These are phyloP conservation scores for Lachancea nothofagi DNA, from an alignment of 805 yeast genomes.

Conservation along the genomic window DNA sequence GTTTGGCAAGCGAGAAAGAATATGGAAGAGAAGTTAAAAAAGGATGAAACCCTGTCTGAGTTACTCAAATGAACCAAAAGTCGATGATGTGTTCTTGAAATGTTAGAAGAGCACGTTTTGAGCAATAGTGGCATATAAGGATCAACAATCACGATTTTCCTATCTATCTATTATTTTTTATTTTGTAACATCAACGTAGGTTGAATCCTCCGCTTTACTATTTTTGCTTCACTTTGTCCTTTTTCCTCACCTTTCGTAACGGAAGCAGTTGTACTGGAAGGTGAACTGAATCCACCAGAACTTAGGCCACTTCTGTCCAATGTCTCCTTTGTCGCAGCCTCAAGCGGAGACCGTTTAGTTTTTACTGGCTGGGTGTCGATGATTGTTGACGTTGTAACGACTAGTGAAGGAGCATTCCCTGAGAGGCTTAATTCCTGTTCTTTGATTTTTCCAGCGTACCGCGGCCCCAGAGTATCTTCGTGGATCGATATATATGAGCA, in stretches of 20 bases:
- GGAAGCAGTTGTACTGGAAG: too few species aligned
- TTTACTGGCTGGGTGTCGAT: too few species aligned
- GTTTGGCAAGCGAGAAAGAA: slow-evolving; percentile 56
- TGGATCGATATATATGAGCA: slow-evolving; percentile 63
- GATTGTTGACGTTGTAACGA: too few species aligned
- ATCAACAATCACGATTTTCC: background rate
- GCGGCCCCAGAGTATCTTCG: slow-evolving; percentile 48
- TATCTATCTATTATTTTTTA: background rate
- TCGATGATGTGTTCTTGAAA: background rate
- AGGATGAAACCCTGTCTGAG: slow-evolving; percentile 13
- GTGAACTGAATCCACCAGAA: too few species aligned
- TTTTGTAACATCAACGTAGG: slow-evolving; percentile 16
- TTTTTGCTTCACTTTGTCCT: background rate
- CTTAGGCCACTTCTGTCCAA: too few species aligned
- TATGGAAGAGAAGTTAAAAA: slow-evolving; percentile 35
- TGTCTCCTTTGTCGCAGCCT: too few species aligned
- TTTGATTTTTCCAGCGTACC: background rate
- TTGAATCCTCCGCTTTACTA: slow-evolving; percentile 21
- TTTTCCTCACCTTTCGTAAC: background rate
- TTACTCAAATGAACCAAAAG: slow-evolving; percentile 4
- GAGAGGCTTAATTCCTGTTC: background rate
- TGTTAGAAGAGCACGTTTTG: background rate
- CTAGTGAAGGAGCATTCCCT: background rate
- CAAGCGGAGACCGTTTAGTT: too few species aligned
- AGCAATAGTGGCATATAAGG: too few species aligned